These are phyloP conservation scores for Simmondsia chinensis DNA, from an alignment of 148 eudicot genomes.

Conservation along the genomic window DNA sequence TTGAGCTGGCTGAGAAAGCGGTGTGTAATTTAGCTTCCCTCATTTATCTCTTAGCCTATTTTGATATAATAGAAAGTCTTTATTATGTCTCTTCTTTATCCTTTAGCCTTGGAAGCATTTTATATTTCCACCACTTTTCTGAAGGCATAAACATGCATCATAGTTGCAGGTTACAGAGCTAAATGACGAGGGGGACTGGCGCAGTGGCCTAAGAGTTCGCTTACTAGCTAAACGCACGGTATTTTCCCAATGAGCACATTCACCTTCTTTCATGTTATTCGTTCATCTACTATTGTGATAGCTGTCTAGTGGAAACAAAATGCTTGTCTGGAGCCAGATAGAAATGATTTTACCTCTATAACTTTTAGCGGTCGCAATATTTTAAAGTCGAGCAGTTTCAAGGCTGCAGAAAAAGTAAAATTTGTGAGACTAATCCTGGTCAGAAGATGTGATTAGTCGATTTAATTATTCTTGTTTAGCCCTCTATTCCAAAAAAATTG, in stretches of 20 bases:
- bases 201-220: slow-evolving; percentile 91
- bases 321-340: too few relatives aligned
- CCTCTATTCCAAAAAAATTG: too few relatives aligned
- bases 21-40: slow-evolving; percentile 30
- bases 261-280: not conserved
- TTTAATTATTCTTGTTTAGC: too few relatives aligned
- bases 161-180: slow-evolving; percentile 62
- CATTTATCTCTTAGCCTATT: not conserved
- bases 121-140: too few relatives aligned
- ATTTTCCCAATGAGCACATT: slow-evolving; percentile 5
- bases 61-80: not conserved
- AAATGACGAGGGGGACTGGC: slow-evolving; percentile 75
- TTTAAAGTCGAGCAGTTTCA: too few relatives aligned
- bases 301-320: too few relatives aligned
- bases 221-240: slow-evolving; percentile 56
- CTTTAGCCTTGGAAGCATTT: not conserved
- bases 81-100: not conserved
- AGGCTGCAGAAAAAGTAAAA: too few relatives aligned
- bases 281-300: not conserved
- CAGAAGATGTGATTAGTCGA: too few relatives aligned
- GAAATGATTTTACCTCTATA: too few relatives aligned
- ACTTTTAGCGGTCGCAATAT: too few relatives aligned
- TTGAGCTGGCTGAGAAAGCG: slow-evolving; percentile 92
- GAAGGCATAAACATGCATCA: too few relatives aligned
- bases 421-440: too few relatives aligned